These are phyloP conservation scores for Erysiphe pulchra DNA, from an alignment of 2,329 filamentous ascomycete genomes.

Conservation along the genomic window DNA sequence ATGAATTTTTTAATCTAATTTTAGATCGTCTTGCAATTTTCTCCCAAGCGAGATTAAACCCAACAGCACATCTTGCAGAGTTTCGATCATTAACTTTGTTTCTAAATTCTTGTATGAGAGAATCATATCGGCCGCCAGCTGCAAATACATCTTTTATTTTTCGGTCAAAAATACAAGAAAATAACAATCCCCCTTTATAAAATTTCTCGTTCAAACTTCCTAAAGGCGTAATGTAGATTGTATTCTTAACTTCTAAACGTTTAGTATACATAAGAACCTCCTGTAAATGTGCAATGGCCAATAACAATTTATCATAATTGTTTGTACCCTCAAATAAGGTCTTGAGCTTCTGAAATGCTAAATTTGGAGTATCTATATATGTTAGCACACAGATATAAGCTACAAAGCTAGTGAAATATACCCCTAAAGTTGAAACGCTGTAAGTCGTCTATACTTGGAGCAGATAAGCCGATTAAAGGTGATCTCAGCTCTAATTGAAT, in stretches of 20 bases:
- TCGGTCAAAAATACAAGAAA: slow-evolving; percentile 71
- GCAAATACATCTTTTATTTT: slow-evolving; percentile 72
- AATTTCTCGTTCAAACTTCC: slow-evolving; percentile 81
- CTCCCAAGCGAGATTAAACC: slow-evolving; percentile 79
- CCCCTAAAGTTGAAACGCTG: slow-evolving; percentile 76
- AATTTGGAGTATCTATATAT: slow-evolving; percentile 23
- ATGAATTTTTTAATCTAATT: slow-evolving; percentile 25
- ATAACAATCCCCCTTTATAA: slow-evolving; percentile 63
- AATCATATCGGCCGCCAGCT: slow-evolving; percentile 81
- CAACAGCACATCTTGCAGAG: slow-evolving; percentile 57
- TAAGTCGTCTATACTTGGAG: slow-evolving; percentile 75
- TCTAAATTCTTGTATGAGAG: slow-evolving; percentile 59
- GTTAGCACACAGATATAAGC: slow-evolving; percentile 1
- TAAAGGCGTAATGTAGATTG: slow-evolving; percentile 63
- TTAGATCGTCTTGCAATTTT: slow-evolving; percentile 29
- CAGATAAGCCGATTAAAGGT: slow-evolving; percentile 56
- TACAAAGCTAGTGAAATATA: slow-evolving; percentile 14
- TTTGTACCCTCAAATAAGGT: slow-evolving; percentile 34
- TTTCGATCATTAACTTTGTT: slow-evolving; percentile 37
- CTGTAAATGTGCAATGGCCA: slow-evolving; percentile 55
- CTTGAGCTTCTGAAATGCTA: slow-evolving; percentile 32
- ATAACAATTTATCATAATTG: slow-evolving; percentile 46
- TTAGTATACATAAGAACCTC: slow-evolving; percentile 55
- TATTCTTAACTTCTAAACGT: slow-evolving; percentile 46
- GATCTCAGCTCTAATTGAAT: slow-evolving; percentile 61